Base-by-base conservation (phyloP, 208 protist genomes). In the Leishmania lainsoni region DNA sequence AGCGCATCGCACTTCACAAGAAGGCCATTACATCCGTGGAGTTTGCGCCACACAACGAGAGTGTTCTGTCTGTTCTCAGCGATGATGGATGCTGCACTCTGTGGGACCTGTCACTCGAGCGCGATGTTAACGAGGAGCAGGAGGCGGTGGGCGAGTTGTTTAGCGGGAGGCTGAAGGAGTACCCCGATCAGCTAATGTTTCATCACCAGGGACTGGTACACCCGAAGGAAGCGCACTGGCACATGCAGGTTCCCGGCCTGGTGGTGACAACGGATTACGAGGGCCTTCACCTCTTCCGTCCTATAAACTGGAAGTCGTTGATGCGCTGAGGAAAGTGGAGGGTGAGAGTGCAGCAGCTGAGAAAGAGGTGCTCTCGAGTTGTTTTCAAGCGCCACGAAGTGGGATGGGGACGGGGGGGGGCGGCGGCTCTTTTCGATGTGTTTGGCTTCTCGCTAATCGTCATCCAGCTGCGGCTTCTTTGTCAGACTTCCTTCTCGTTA, bases 151-250 rank as follows among this genome's bases (percentile, higher is more conserved):
- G 88, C 3, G 93, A 97, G 81, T 84, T 94, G 1, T 96, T 97
- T 58, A 92, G 91, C 65, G 88, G 91, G 32, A 83, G 86, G 48
- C 89, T 97, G 56, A 91, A 93, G 29, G 90, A 90, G 70, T 92
- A 98, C 71, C 94, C 94, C n/a, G 93, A 96, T 78, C 98, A 99
- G 91, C 91, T 99, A 45, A 96, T 99, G 85, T 99, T 99, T 85
- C 92, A 99, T 76, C 99, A 99, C 86, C 94, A 98, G 88, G 99
- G 99, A 32, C 98, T 99, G 68, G 76, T 89, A 58, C 92, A 99
- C 83, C 91, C 99, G 66, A 99, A 99, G 94, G 99, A 99, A 91
- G 92, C 97, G 22, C 98, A 99, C 86, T 99, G 98, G 98, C 99
- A 99, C 90, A 83, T 91, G 76, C 98, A 99, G 91, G 95, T 99